A percentile compares a stretch with the other conserved stretches of the same genome.
These are phyloP conservation scores for Hyaloscypha finlandica DNA, from an alignment of 495 filamentous ascomycete genomes.

Conservation along the genomic window DNA sequence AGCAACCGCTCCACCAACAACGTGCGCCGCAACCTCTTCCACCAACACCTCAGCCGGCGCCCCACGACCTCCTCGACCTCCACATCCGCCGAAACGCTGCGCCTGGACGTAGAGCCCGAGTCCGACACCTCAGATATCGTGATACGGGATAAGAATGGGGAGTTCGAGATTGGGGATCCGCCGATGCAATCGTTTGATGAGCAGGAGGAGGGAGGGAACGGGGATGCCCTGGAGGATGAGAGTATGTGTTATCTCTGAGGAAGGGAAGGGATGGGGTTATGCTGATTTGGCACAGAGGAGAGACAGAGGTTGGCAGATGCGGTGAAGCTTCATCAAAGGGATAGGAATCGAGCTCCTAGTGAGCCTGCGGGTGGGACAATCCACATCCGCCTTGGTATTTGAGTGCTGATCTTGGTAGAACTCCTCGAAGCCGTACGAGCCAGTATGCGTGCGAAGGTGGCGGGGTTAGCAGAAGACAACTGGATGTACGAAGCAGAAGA, in stretches of 20 bases:
- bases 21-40: conserved; percentile 72
- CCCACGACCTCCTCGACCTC: conserved; percentile 55
- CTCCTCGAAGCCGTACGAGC: conserved; percentile 69
- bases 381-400: not conserved
- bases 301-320: conserved; percentile 52
- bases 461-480: conserved; percentile 75
- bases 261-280: not conserved
- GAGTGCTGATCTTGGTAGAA: conserved; percentile 51
- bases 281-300: conserved; percentile 39
- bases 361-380: conserved; percentile 65
- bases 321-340: conserved; percentile 57
- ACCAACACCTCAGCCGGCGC: conserved; percentile 67
- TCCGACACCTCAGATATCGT: conserved; percentile 69
- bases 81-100: conserved; percentile 37
- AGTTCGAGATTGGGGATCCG: conserved; percentile 73
- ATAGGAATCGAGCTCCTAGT: conserved; percentile 62
- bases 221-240: conserved; percentile 40
- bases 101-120: conserved; percentile 36
- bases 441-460: conserved; percentile 71
- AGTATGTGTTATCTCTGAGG: conserved; percentile 20
- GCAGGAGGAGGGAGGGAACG: conserved; percentile 42
- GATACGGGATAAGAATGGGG: conserved; percentile 72
- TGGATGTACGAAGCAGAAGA: conserved; percentile 89
- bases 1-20: conserved; percentile 24
- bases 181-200: conserved; percentile 42